Percentiles rank a stretch among this genome's conserved stretches.
Evolutionary conservation across 768 basidiomycete genomes (phyloP).

Genomic region (Termitomyces sp.): DNA sequence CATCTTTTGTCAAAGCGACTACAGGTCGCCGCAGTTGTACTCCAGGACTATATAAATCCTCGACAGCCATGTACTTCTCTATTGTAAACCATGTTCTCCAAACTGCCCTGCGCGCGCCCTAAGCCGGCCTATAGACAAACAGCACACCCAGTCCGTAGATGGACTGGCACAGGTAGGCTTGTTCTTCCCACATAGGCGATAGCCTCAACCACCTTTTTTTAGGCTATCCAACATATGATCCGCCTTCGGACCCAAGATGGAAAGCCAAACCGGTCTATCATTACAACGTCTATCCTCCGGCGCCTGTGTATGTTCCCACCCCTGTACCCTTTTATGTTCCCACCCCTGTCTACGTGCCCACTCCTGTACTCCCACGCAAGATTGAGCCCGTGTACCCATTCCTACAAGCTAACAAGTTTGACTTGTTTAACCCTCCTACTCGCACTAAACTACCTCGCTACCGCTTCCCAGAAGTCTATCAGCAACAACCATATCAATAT

Average conservation of each 20-base stretch:
- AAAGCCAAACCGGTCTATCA: background rate
- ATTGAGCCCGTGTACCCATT: background rate
- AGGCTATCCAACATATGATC: slow-evolving; percentile 2
- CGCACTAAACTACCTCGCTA: slow-evolving; percentile 3
- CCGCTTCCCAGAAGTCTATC: background rate
- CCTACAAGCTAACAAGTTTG: background rate
- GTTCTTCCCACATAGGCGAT: background rate
- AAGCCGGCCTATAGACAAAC: slow-evolving; percentile 2
- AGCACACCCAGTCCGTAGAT: background rate
- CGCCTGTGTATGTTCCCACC: background rate
- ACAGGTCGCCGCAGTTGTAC: background rate
- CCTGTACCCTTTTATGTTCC: background rate
- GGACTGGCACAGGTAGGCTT: background rate
- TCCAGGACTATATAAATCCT: background rate
- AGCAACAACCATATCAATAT: background rate
- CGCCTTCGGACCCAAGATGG: slow-evolving; percentile 1
- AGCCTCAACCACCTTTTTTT: background rate
- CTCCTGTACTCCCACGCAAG: background rate
- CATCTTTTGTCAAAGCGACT: background rate
- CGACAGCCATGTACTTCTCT: background rate
- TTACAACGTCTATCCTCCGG: background rate
- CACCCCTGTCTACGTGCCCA: background rate
- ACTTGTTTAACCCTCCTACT: slow-evolving; percentile 6
- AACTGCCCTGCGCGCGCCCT: background rate
- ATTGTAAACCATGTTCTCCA: background rate